These are phyloP conservation scores for Acephala macrosclerotiorum DNA, from an alignment of 2,329 filamentous ascomycete species.

Conservation along the genomic window DNA sequence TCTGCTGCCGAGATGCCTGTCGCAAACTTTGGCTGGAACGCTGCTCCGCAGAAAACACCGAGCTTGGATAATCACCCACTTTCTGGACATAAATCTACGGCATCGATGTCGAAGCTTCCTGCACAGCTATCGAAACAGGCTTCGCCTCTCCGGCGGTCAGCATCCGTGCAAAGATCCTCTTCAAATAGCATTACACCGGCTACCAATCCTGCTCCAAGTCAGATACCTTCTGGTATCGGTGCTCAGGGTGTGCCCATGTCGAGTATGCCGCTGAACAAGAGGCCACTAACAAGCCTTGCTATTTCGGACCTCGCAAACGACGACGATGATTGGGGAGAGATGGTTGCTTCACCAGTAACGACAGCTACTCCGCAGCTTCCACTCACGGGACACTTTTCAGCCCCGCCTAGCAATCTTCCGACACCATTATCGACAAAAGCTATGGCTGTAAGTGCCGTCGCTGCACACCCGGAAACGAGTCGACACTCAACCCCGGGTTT, in stretches of 20 bases:
- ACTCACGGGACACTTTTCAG: not conserved
- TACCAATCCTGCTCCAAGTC: not conserved
- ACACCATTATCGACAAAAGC: not conserved
- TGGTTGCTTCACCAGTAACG: conserved; percentile 45
- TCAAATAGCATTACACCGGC: not conserved
- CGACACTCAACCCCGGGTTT: conserved; percentile 21
- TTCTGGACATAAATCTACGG: conserved; percentile 1
- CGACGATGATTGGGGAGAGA: conserved; percentile 49
- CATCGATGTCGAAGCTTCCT: not conserved
- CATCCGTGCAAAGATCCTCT: not conserved
- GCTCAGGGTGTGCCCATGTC: not conserved
- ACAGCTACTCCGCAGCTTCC: conserved; percentile 27
- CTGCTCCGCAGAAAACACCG: conserved; percentile 10
- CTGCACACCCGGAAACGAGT: not conserved
- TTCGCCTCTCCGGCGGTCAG: conserved; percentile 3
- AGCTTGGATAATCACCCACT: not conserved
- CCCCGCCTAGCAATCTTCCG: conserved; percentile 3
- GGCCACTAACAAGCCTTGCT: not conserved
- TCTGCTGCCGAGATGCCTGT: conserved; percentile 19
- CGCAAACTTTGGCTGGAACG: conserved; percentile 38
- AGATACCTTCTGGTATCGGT: not conserved
- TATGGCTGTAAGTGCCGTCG: conserved; percentile 6
- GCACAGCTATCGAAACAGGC: not conserved
- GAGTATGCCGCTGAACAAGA: not conserved
- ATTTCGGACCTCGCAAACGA: conserved; percentile 32